Base-by-base conservation (phyloP, 768 basidiomycete genomes). In the Boletus rubescentipes region DNA sequence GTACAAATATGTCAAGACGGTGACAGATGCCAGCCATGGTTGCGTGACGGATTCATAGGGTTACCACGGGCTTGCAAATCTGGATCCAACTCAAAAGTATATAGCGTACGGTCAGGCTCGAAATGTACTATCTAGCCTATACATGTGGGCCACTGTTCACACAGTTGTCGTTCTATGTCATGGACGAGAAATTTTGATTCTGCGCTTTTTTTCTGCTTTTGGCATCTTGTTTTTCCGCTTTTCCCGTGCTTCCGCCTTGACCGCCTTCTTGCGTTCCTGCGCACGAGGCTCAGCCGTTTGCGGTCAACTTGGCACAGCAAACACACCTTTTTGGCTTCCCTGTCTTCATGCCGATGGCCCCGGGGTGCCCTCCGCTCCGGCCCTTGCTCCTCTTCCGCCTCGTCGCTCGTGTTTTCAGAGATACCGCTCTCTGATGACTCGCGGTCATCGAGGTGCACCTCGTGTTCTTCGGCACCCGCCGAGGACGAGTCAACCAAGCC, bases 261-360 rank as follows among this genome's bases (percentile, higher is more conserved):
- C 83, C 5, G 86, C 85, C 67, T 91, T 91, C 74, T 98, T 98
- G 21, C 95, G 84, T 70, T 95, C 93, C 94, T 96, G 61, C 16
- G 53, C 48, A 51, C 51, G 55, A 51, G 34, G 47, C 49, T 56
- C 36, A 44, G 52, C 51, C 32, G 31, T 39, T 43, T 32, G 58
- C 21, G 51, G 46, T 41, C 34, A 51, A 29, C 35, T 53, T 54
- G 51, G 44, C 46, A 37, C 26, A 47, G 41, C 44, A 23, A 39
- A 43, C 53, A 11, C 34, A 89, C 94, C 85, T 91, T 96, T 74
- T 96, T 98, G 0, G 79, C 85, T 23, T 93, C 91, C 54, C 84
- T 84, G 66, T 97, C 94, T 75, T 98, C 96, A 61, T 95, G 87
- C 56, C 91, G 83, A 73, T 97, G 95, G 2, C 97, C 95, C 60